phyloP scores from a whole-genome alignment of 495 filamentous ascomycete genomes.

The Aspergillus cavernicola region DNA sequence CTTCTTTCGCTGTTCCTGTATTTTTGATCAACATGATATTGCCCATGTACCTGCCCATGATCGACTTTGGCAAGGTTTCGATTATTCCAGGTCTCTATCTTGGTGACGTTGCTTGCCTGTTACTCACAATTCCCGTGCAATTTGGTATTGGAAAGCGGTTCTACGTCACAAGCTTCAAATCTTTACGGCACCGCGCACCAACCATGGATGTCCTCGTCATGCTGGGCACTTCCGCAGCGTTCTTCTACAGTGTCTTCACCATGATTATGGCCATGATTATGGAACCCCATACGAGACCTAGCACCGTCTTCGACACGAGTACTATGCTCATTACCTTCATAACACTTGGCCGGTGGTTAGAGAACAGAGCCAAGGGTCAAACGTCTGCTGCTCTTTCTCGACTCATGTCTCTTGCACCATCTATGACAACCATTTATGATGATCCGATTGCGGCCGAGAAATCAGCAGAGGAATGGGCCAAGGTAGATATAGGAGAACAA shows the following conservation, averaged over 20 bases:
- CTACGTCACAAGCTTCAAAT: constrained; percentile 87
- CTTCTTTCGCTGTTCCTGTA: constrained; percentile 83
- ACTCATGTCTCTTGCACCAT: constrained; percentile 92
- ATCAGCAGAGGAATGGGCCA: constrained; percentile 71
- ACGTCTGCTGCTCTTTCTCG: constrained; percentile 93
- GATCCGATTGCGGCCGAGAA: constrained; percentile 94
- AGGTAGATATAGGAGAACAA: constrained; percentile 15
- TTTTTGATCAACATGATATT: constrained; percentile 90
- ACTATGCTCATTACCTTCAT: constrained; percentile 99
- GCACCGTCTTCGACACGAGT: constrained; percentile 93
- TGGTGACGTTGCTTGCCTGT: constrained; percentile 78
- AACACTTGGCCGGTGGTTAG: constrained; percentile 83
- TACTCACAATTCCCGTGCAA: constrained; percentile 87
- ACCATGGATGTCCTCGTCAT: constrained; percentile 99
- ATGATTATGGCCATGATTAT: constrained; percentile 77
- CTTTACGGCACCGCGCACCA: constrained; percentile 79
- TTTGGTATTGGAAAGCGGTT: constrained; percentile 95
- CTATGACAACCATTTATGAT: constrained; percentile 97
- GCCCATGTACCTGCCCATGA: constrained; percentile 66
- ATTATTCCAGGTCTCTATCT: constrained; percentile 75
- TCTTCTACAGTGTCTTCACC: constrained; percentile 90
- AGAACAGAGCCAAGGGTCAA: constrained; percentile 94
- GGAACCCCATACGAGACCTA: constrained; percentile 68
- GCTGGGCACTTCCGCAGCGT: constrained; percentile 91
- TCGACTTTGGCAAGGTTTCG: constrained; percentile 69